phyloP scores from a whole-genome alignment of 192 early-diverging fungal species.

The Coemansia sp. region DNA sequence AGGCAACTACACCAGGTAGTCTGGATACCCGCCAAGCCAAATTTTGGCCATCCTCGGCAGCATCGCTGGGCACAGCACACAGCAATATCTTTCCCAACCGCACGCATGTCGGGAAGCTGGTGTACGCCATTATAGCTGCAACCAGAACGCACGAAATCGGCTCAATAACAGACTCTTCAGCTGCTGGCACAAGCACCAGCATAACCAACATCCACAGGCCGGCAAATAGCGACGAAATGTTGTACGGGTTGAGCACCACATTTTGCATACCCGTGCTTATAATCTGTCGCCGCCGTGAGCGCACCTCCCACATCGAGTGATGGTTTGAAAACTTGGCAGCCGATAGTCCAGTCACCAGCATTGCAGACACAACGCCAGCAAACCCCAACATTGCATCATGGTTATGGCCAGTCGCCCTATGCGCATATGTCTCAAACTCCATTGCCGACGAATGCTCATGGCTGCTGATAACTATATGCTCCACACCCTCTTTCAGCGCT shows the following conservation, averaged over 20 bases:
- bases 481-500: constrained; percentile 44
- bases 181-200: constrained; percentile 20
- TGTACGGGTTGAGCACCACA: constrained; percentile 33
- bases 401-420: constrained; percentile 12
- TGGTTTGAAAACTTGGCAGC: constrained; percentile 42
- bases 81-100: constrained; percentile 26
- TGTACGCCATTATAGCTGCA: constrained; percentile 27
- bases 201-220: constrained; percentile 27
- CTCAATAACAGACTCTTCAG: constrained; percentile 33
- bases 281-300: constrained; percentile 7
- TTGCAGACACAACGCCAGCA: constrained; percentile 13
- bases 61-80: constrained; percentile 13
- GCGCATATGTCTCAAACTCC: constrained; percentile 45
- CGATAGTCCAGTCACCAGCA: constrained; percentile 15
- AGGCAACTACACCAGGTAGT: constrained; percentile 30
- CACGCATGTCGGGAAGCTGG: constrained; percentile 31
- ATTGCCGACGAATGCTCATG: constrained; percentile 22
- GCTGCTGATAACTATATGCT: constrained; percentile 34
- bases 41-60: background rate
- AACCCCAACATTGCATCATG: constrained; percentile 7
- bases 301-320: constrained; percentile 27
- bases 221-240: constrained; percentile 30
- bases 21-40: constrained; percentile 19
- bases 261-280: constrained; percentile 24
- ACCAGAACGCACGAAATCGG: constrained; percentile 35